These are phyloP conservation scores for Juglanconis juglandina DNA, from an alignment of 2,329 filamentous ascomycete species.

Conservation along the genomic window DNA sequence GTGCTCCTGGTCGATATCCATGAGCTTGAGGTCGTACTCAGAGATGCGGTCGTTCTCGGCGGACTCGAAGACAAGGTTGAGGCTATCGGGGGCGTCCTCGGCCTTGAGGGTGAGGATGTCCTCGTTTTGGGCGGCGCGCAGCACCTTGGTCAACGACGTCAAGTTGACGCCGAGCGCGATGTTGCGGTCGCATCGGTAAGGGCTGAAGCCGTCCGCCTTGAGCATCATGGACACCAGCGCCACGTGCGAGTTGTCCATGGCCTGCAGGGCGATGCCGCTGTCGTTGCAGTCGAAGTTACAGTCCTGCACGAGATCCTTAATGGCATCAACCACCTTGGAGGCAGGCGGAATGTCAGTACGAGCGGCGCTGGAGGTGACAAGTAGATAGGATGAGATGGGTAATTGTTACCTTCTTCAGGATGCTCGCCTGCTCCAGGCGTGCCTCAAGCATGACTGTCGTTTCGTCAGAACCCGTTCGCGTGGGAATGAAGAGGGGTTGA, in stretches of 20 bases:
- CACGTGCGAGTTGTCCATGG: constrained; percentile 99
- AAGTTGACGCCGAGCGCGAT: constrained; percentile 98
- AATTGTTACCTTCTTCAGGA: constrained; percentile 85
- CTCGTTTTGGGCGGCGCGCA: constrained; percentile 89
- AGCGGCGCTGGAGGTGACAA: not conserved
- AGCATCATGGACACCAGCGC: constrained; percentile 98
- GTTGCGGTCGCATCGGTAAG: constrained; percentile 98
- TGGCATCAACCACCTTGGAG: constrained; percentile 86
- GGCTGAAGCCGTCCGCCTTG: constrained; percentile 89
- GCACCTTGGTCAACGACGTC: constrained; percentile 91
- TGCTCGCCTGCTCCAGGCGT: constrained; percentile 86
- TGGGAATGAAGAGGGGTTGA: constrained; percentile 1
- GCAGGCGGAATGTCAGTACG: constrained; percentile 19
- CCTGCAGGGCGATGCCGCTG: constrained; percentile 94
- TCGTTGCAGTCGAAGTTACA: constrained; percentile 99
- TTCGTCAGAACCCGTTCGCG: constrained; percentile 33
- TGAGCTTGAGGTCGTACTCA: constrained; percentile 99
- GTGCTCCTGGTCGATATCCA: constrained; percentile 99
- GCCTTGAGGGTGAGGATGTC: constrained; percentile 96
- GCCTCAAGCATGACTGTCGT: constrained; percentile 79
- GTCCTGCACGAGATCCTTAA: constrained; percentile 98
- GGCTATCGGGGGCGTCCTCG: constrained; percentile 90
- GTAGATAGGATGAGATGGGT: not conserved
- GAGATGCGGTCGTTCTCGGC: constrained; percentile 82
- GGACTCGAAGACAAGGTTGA: constrained; percentile 96